These are phyloP conservation scores for Alnus rubra DNA, from an alignment of 306 rosid genomes.

Conservation along the genomic window DNA sequence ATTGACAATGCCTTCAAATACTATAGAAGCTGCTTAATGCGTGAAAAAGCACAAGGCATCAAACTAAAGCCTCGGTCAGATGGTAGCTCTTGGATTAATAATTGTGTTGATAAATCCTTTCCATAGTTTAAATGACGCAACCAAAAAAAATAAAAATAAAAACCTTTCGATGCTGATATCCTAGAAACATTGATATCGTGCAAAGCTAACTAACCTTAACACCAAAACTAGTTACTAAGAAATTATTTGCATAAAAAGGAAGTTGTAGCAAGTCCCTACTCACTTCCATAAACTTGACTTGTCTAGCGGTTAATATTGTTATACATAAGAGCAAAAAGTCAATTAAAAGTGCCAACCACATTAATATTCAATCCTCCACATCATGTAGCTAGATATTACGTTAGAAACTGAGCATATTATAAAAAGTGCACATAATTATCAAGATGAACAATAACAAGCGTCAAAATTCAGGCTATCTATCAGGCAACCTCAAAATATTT, in stretches of 20 bases:
- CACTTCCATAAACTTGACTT: neutral
- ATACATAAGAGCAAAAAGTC: neutral
- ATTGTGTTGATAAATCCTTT: too few relatives aligned
- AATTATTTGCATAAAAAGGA: neutral
- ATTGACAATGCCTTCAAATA: neutral
- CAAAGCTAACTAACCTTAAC: neutral
- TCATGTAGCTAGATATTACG: neutral
- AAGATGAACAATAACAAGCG: neutral
- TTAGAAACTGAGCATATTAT: neutral
- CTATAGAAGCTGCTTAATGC: neutral
- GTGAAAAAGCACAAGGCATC: neutral
- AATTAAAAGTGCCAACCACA: neutral
- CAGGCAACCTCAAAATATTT: neutral
- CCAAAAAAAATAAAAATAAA: too few relatives aligned
- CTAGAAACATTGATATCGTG: neutral
- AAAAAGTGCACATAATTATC: neutral
- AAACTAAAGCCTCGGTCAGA: neutral
- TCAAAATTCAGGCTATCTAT: too few relatives aligned
- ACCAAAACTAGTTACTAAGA: neutral
- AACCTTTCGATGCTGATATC: neutral
- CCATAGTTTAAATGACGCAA: neutral
- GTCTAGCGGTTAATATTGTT: neutral
- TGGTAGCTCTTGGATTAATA: neutral
- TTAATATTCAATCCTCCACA: neutral
- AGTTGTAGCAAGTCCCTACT: neutral